Evolutionary conservation across 2,329 filamentous ascomycete species (phyloP).

Genomic region (Diaporthe sp.): DNA sequence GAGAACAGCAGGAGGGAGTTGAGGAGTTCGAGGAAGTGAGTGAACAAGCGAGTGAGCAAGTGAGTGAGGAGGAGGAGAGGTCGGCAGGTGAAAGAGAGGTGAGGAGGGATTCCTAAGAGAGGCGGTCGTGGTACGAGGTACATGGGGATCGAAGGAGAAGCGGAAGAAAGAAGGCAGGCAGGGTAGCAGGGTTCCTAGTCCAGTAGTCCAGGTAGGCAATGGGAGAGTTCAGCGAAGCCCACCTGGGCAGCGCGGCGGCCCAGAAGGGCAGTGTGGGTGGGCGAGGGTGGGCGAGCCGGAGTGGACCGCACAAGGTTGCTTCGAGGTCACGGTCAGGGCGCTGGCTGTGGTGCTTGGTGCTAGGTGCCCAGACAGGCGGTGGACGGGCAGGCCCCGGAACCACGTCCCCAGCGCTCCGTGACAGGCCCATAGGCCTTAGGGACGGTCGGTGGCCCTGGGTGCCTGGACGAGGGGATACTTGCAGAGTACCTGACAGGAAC

Average conservation of each 20-base stretch:
- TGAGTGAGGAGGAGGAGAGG: constrained; percentile 12
- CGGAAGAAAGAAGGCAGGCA: constrained; percentile 32
- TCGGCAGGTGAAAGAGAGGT: constrained; percentile 30
- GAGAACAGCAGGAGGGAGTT: constrained; percentile 11
- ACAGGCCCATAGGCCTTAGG: constrained; percentile 16
- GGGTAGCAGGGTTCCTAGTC: constrained; percentile 5
- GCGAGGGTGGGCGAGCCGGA: constrained; percentile 7
- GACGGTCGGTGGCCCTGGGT: constrained; percentile 8
- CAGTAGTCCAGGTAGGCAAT: constrained; percentile 10
- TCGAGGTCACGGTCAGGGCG: neutral
- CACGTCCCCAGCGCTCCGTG: constrained; percentile 21
- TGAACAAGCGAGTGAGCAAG: constrained; percentile 1
- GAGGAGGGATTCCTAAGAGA: constrained; percentile 34
- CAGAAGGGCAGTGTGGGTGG: constrained; percentile 29
- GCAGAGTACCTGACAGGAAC: constrained; percentile 23
- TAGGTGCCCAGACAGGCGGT: neutral
- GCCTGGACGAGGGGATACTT: constrained; percentile 32
- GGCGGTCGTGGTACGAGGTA: constrained; percentile 37
- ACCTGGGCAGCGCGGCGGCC: constrained; percentile 30
- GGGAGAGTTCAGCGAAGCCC: constrained; percentile 27
- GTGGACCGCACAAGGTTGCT: constrained; percentile 8
- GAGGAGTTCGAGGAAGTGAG: constrained; percentile 18
- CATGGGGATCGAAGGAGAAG: constrained; percentile 34
- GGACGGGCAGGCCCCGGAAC: too few relatives aligned
- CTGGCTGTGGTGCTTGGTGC: neutral